Base-by-base conservation (phyloP, 2,329 filamentous ascomycete species). In the Trichoderma asperellum region DNA sequence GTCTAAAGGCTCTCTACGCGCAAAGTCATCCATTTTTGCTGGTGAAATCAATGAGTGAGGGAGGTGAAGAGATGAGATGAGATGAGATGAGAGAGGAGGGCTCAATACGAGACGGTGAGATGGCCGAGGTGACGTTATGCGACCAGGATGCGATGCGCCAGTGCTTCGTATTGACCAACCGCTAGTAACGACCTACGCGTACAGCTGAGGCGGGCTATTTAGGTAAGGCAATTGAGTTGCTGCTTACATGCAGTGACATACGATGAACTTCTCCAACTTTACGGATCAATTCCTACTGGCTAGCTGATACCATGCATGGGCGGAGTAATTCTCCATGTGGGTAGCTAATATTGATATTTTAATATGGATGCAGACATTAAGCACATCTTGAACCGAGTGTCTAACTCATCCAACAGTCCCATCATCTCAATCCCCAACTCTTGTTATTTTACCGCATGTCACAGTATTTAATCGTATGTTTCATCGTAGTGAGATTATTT, bases 1-100 rank as follows among this genome's bases (percentile, higher is more conserved):
- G n/a, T 55, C 49, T 4, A 32, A 14, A n/a, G 34, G 10, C n/a
- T 56, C 24, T 64, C 24, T 43, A 32, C 14, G 21, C 18, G 47
- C 29, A 56, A 49, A 29, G 24, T 40, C 11, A 24, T 67, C 55
- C 64, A 67, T 66, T n/a, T n/a, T 43, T 35, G 64, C 4, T 11
- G n/a, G 1, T 11, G 52, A 0, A 2, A 24, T 57, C 21, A 12
- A 21, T 11, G 21, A 14, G n/a, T 27, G 53, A 10, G 55, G 49
- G 12, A 34, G 52, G 21, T 24, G 24, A 24, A 32, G 52, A 65
- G 53, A 32, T 2, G 53, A 47, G 24, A 24, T 2, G 53, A 47
- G 24, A 24, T 24, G 32, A 32, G 32, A 32, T 3, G 32, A 32
- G 32, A 6, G 47, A 24, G n/a, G 21, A 37, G 37, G 18, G 32